These are phyloP conservation scores for Populus hybrid DNA, from an alignment of 441 rosid species.

Conservation along the genomic window DNA sequence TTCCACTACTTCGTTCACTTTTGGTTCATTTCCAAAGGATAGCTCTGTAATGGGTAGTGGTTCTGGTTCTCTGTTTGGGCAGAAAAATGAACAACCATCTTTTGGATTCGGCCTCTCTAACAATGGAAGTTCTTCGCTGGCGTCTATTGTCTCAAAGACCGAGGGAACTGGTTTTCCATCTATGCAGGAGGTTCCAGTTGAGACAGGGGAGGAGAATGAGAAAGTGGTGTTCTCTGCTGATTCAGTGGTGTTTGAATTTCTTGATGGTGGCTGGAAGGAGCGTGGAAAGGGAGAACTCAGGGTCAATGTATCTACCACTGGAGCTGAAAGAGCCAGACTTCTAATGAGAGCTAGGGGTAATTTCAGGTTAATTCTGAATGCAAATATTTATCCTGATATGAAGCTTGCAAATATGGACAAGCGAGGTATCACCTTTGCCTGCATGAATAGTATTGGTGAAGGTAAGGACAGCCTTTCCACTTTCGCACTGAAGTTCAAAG, in stretches of 20 bases:
- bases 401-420: slow-evolving; percentile 87
- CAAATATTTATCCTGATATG: slow-evolving; percentile 86
- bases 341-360: slow-evolving; percentile 89
- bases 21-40: slow-evolving; percentile 49
- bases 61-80: slow-evolving; percentile 42
- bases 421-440: slow-evolving; percentile 84
- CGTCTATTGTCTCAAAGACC: slow-evolving; percentile 46
- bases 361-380: slow-evolving; percentile 81
- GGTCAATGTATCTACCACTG: slow-evolving; percentile 63
- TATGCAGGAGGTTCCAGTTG: slow-evolving; percentile 74
- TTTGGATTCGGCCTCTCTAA: slow-evolving; percentile 57
- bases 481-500: slow-evolving; percentile 82
- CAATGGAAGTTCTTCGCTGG: slow-evolving; percentile 63
- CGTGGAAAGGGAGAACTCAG: slow-evolving; percentile 93
- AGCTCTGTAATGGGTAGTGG: slow-evolving; percentile 39
- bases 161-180: slow-evolving; percentile 53
- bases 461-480: slow-evolving; percentile 66
- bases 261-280: slow-evolving; percentile 81
- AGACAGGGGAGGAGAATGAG: slow-evolving; percentile 95
- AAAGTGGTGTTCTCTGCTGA: slow-evolving; percentile 65
- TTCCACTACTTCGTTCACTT: slow-evolving; percentile 59
- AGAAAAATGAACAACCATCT: slow-evolving; percentile 42
- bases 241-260: slow-evolving; percentile 70
- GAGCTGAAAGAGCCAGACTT: slow-evolving; percentile 55
- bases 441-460: slow-evolving; percentile 64